phyloP scores from a whole-genome alignment of 164 flowering plant genomes.

The Aristolochia californica region DNA sequence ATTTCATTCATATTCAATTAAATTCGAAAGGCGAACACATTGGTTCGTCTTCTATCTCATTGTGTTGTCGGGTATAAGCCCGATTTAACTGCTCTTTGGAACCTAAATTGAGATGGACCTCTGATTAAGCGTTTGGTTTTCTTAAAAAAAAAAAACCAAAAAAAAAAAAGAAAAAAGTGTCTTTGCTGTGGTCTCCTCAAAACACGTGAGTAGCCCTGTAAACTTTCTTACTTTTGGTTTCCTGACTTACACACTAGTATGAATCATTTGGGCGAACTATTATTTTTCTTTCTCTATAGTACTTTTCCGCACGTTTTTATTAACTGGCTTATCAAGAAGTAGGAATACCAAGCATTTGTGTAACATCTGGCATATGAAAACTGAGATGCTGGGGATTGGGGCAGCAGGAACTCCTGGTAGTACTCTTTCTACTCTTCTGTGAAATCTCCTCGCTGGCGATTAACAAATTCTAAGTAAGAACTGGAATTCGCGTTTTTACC shows the following conservation, averaged over 20 bases:
- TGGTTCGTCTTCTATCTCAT: too few relatives aligned
- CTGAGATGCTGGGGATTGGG: neutral
- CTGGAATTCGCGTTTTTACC: too few relatives aligned
- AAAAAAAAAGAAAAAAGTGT: too few relatives aligned
- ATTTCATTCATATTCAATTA: too few relatives aligned
- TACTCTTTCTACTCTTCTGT: too few relatives aligned
- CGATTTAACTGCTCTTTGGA: neutral
- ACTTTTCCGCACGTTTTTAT: neutral
- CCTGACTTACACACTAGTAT: neutral
- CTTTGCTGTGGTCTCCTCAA: neutral
- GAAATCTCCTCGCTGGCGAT: too few relatives aligned
- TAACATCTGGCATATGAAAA: neutral
- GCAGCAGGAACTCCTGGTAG: too few relatives aligned
- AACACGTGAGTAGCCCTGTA: neutral
- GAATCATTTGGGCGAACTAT: neutral
- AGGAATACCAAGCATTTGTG: neutral
- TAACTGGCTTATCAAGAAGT: neutral
- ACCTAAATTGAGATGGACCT: neutral
- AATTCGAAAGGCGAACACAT: too few relatives aligned
- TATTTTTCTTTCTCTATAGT: neutral
- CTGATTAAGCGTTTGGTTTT: neutral
- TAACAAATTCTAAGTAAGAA: too few relatives aligned
- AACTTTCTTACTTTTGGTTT: neutral
- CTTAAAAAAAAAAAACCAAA: too few relatives aligned
- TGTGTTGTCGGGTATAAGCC: neutral